These are phyloP conservation scores for Tetrahymena malaccensis DNA, from an alignment of 73 alveolate species.

Conservation along the genomic window DNA sequence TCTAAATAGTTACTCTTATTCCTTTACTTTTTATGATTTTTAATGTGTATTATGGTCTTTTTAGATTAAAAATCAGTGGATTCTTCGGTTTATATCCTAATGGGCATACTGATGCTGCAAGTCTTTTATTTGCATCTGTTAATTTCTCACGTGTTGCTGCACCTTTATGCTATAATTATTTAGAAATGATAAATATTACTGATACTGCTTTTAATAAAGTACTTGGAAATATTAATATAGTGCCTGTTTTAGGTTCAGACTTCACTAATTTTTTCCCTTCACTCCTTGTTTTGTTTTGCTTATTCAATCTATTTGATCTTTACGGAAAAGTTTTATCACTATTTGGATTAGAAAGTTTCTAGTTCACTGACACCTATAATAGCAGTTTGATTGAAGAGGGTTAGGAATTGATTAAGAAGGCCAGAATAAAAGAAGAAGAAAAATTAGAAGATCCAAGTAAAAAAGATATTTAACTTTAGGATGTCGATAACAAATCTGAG, in stretches of 20 bases:
- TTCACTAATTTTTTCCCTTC: constrained; percentile 26
- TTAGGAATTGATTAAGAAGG: background rate
- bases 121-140: constrained; percentile 31
- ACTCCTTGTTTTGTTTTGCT: constrained; percentile 1
- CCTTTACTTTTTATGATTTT: constrained; percentile 26
- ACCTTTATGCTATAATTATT: constrained; percentile 21
- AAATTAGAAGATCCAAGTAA: background rate
- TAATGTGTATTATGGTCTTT: constrained; percentile 42
- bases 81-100: constrained; percentile 27
- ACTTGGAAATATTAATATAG: constrained; percentile 19
- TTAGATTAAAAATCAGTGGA: constrained; percentile 28
- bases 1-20: constrained; percentile 9
- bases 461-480: background rate
- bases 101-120: constrained; percentile 40
- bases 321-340: constrained; percentile 11
- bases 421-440: background rate
- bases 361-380: constrained; percentile 15
- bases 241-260: constrained; percentile 31
- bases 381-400: constrained; percentile 28
- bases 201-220: constrained; percentile 24
- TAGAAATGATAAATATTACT: constrained; percentile 2
- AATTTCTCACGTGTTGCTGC: constrained; percentile 38
- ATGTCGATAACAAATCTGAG: background rate
- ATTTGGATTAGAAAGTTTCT: constrained; percentile 18
- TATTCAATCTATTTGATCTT: constrained; percentile 8